These are phyloP conservation scores for Penicillium coprophilum DNA, from an alignment of 495 filamentous ascomycete genomes.

Conservation along the genomic window DNA sequence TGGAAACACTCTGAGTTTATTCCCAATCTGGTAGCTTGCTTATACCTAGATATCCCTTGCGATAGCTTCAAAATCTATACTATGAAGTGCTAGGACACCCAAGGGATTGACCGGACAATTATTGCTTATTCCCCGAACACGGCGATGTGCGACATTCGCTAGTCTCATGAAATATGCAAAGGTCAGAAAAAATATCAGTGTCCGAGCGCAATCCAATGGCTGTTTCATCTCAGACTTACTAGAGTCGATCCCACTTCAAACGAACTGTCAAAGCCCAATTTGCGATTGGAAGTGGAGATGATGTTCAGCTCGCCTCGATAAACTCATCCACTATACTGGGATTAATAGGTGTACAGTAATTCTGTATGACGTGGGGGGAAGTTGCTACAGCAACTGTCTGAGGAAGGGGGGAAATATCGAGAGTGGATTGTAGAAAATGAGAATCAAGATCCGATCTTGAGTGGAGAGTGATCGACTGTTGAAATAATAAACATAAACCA, in stretches of 20 bases:
- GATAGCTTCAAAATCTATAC: not conserved
- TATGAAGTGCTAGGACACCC: too few relatives aligned
- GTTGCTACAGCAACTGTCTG: slow-evolving; percentile 37
- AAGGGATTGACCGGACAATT: not conserved
- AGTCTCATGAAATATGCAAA: slow-evolving; percentile 3
- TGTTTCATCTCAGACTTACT: not conserved
- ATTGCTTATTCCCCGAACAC: slow-evolving; percentile 2
- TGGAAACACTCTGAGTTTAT: slow-evolving; percentile 17
- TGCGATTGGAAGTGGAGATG: slow-evolving; percentile 13
- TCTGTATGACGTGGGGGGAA: slow-evolving; percentile 35
- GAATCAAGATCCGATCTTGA: slow-evolving; percentile 25
- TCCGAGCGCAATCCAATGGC: not conserved
- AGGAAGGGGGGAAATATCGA: slow-evolving; percentile 12
- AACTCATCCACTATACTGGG: slow-evolving; percentile 8
- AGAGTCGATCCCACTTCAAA: not conserved
- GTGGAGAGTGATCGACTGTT: slow-evolving; percentile 21
- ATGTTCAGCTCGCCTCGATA: slow-evolving; percentile 20
- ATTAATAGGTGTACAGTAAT: slow-evolving; percentile 6
- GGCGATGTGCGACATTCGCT: slow-evolving; percentile 6
- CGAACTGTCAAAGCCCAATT: not conserved
- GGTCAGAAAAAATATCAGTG: not conserved
- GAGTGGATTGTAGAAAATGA: slow-evolving; percentile 16
- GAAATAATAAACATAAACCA: slow-evolving; percentile 11
- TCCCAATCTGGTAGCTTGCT: slow-evolving; percentile 32
- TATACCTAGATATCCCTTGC: slow-evolving; percentile 16